Percentiles rank a stretch among this genome's conserved stretches.
Conservation (phyloP, 2,329 filamentous ascomycete genomes). For the Trichophyton mentagrophytes region DNA sequence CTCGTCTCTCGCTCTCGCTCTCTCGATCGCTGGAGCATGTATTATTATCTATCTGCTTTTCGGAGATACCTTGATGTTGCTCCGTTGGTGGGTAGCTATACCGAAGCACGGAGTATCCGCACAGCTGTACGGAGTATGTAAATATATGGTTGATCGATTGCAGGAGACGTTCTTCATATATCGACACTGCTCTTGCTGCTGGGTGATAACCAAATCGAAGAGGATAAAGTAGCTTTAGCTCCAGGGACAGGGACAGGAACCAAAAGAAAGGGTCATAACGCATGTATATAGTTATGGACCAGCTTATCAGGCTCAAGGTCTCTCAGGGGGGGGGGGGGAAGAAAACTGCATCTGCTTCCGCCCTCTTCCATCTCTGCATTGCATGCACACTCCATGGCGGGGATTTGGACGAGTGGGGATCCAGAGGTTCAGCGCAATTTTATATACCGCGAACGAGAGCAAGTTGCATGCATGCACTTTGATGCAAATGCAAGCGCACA, state of each 20-base stretch:
- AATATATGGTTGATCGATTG: too few relatives aligned
- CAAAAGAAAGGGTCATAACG: not conserved
- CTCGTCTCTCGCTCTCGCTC: not conserved
- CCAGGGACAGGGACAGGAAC: not conserved
- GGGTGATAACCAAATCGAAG: too few relatives aligned
- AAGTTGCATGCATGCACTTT: not conserved
- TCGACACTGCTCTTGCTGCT: too few relatives aligned
- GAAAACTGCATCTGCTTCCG: not conserved
- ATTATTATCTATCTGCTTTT: not conserved
- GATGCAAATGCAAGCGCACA: conserved; percentile 1
- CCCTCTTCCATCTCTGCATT: not conserved
- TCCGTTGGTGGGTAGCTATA: too few relatives aligned
- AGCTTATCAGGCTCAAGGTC: not conserved
- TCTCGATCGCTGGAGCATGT: not conserved
- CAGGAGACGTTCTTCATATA: too few relatives aligned
- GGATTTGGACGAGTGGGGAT: not conserved
- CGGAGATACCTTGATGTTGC: too few relatives aligned
- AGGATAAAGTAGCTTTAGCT: not conserved
- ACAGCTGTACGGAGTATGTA: too few relatives aligned
- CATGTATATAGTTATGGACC: not conserved
- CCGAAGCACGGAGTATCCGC: too few relatives aligned
- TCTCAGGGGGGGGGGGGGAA: not conserved
- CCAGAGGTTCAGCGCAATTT: conserved; percentile 1
- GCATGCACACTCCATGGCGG: not conserved
- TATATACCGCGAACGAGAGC: not conserved